phyloP scores from a whole-genome alignment of 495 filamentous ascomycete genomes.

The Aspergillus conjunctus region DNA sequence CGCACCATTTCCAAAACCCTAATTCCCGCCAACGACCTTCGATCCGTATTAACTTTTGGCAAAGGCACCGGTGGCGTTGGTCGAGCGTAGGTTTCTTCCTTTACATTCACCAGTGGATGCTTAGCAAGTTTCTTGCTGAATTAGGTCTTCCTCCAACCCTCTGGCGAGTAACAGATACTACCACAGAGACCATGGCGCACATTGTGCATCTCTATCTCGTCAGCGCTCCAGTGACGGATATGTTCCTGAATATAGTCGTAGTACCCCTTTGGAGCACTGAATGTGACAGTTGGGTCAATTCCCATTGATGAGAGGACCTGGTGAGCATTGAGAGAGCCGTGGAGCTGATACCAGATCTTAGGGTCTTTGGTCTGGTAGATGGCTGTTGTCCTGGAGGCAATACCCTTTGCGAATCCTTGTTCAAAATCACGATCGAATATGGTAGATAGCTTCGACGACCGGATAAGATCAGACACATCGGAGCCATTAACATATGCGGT shows the following conservation, averaged over 20 bases:
- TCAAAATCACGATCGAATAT: slow-evolving; percentile 29
- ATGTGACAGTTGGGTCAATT: slow-evolving; percentile 24
- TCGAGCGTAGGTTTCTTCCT: slow-evolving; percentile 26
- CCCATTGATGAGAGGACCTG: slow-evolving; percentile 30
- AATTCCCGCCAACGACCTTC: slow-evolving; percentile 55
- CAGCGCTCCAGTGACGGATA: slow-evolving; percentile 30
- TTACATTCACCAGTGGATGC: slow-evolving; percentile 31
- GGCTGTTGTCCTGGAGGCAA: slow-evolving; percentile 28
- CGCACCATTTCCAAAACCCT: slow-evolving; percentile 63
- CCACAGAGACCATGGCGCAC: slow-evolving; percentile 34
- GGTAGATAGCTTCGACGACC: slow-evolving; percentile 16
- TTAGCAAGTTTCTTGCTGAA: slow-evolving; percentile 30
- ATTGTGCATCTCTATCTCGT: slow-evolving; percentile 41
- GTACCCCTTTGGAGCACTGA: slow-evolving; percentile 14
- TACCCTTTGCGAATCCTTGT: slow-evolving; percentile 27
- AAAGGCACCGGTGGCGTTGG: slow-evolving; percentile 25
- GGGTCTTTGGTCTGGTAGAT: slow-evolving; percentile 33
- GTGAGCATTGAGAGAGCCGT: slow-evolving; percentile 34
- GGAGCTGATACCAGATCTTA: slow-evolving; percentile 37
- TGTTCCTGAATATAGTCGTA: slow-evolving; percentile 33
- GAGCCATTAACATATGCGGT: slow-evolving; percentile 24
- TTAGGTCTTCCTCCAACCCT: slow-evolving; percentile 36
- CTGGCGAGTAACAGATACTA: slow-evolving; percentile 37
- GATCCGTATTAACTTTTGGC: slow-evolving; percentile 14
- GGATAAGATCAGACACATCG: slow-evolving; percentile 20